These are phyloP conservation scores for Termitomyces sp. DNA, from an alignment of 768 basidiomycete genomes.

Conservation along the genomic window DNA sequence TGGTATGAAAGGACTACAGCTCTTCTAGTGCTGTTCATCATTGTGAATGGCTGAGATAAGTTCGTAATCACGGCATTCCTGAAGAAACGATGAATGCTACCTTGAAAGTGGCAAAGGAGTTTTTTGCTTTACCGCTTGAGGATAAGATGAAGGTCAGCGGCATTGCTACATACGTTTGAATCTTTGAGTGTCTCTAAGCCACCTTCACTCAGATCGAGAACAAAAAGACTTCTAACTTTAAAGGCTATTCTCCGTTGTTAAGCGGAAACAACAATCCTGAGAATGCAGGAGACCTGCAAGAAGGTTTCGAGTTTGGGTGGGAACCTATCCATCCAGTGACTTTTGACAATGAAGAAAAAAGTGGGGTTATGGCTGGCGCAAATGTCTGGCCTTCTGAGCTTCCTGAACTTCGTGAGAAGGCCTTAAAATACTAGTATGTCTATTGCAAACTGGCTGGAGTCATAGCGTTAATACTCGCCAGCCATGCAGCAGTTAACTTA, in stretches of 20 bases:
- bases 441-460: neutral
- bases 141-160: conserved; percentile 57
- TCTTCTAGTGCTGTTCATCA: neutral
- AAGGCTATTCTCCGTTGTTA: conserved; percentile 65
- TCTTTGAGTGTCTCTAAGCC: neutral
- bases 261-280: conserved; percentile 72
- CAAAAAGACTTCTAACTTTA: conserved; percentile 63
- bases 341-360: conserved; percentile 22
- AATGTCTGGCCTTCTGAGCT: conserved; percentile 76
- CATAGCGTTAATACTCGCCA: conserved; percentile 8
- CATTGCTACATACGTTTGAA: neutral
- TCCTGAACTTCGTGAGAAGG: conserved; percentile 52
- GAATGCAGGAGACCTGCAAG: conserved; percentile 83
- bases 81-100: conserved; percentile 39
- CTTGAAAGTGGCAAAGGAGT: conserved; percentile 45
- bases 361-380: conserved; percentile 59
- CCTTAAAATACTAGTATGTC: conserved; percentile 62
- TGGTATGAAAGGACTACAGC: conserved; percentile 29
- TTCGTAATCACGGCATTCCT: conserved; percentile 71
- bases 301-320: conserved; percentile 85
- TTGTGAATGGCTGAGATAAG: conserved; percentile 27
- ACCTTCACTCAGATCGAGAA: conserved; percentile 52
- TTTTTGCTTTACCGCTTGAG: conserved; percentile 60
- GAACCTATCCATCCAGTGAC: conserved; percentile 36
- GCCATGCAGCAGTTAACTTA: conserved; percentile 28